Conservation (phyloP, 2,329 filamentous ascomycete genomes). For the Diaporthe capsici region DNA sequence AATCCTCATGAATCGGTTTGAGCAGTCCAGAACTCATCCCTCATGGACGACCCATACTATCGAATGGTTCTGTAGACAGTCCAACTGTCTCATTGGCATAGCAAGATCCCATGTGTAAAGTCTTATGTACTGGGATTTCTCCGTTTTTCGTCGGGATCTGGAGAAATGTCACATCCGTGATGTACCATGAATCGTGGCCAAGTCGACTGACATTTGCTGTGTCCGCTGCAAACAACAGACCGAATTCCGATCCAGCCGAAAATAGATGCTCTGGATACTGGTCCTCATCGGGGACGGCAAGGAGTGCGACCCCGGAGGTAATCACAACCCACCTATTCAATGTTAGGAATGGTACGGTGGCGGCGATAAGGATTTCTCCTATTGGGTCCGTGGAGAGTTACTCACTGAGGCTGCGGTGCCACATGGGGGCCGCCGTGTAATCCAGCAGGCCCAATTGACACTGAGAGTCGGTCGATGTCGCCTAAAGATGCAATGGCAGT, state of each 20-base stretch:
- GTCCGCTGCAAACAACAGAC: neutral
- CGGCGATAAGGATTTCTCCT: too few species aligned
- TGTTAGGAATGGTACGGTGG: too few species aligned
- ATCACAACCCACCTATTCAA: neutral
- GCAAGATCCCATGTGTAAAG: neutral
- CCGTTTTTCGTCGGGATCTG: neutral
- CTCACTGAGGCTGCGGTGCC: neutral
- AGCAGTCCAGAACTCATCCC: neutral
- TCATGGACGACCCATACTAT: neutral
- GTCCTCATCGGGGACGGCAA: neutral
- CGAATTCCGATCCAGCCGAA: neutral
- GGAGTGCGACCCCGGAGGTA: neutral
- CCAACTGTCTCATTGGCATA: neutral
- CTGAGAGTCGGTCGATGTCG: neutral
- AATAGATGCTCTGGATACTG: neutral
- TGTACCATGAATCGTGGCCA: neutral
- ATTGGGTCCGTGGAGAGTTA: rapidly evolving
- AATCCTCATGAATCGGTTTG: neutral
- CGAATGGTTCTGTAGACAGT: neutral
- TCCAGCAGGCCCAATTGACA: neutral
- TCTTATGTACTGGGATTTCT: neutral
- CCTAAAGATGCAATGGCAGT: neutral
- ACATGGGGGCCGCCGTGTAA: neutral
- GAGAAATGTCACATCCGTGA: neutral
- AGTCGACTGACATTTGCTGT: neutral